Evolutionary conservation across 2,329 filamentous ascomycete species (phyloP), one percentile per base, ranked within the genome.

Genomic region (Exophiala viscosa): DNA sequence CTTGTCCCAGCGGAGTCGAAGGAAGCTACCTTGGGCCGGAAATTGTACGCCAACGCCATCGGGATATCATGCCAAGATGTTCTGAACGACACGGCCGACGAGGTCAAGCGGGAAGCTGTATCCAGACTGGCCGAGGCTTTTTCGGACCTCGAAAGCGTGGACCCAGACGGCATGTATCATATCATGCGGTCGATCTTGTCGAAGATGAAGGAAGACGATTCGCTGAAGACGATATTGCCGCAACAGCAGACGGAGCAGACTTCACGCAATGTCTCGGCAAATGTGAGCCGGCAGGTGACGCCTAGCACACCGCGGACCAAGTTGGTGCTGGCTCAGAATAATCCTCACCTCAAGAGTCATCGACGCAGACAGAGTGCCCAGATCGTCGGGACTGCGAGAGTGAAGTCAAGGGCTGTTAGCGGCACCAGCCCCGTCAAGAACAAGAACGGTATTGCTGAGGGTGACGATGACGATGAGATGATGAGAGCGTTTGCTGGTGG

Each of bases 141-240:
- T 76, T 86, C 85, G 3, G 80, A 85, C 10, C 78, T 99, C 31
- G 89, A 97, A 68, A 83, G 88, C 40, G 78, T 92, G 28, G 92
- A 99, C 64, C 92, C 92, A 0, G 92, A 96, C 67, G 91, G 91
- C 14, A 83, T 91, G 36, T 93, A 92, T 64, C 84, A 95, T 60
- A 78, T 99, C 13, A 78, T 99, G 65, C 87, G 85, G 64, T 80
- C 83, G 51, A 81, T 95, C 59, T 78, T 95, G 55, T 80, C 88
- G n/a, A 82, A 83, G 51, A 79, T 95, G 42, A 80, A 86, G 54
- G 65, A 64, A 65, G 66, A 68, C 52, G 54, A 61, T 2, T 72
- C 70, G 50, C 66, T 75, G 31, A 69, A 67, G 52, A 54, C 57
- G 40, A 64, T 75, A 45, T 62, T 76, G 31, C 68, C 71, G 42